Evolutionary conservation across 1,284 basidiomycete species (phyloP).

Genomic region (Ustilago vetiveriae): DNA sequence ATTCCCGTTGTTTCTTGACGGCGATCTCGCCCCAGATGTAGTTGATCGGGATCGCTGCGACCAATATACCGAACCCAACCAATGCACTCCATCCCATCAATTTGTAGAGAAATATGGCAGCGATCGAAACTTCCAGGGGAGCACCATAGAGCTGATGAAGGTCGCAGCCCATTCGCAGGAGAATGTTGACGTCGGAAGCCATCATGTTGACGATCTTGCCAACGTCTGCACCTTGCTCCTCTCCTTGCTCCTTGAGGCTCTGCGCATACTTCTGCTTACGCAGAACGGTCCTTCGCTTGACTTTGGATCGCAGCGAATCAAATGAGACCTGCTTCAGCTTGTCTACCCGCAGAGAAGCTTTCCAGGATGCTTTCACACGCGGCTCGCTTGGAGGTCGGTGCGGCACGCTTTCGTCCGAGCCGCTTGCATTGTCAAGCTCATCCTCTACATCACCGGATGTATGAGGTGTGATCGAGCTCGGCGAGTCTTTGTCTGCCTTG

Average conservation of each 20-base stretch:
- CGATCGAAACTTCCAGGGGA: slow-evolving; percentile 83
- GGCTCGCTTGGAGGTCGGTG: neutral
- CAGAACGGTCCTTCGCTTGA: neutral
- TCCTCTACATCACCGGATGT: too few relatives aligned
- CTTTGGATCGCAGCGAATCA: slow-evolving; percentile 17
- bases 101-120: slow-evolving; percentile 69
- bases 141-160: slow-evolving; percentile 72
- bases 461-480: neutral
- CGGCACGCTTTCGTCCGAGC: slow-evolving; percentile 9
- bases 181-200: slow-evolving; percentile 66
- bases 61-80: slow-evolving; percentile 81
- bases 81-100: slow-evolving; percentile 85
- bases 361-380: slow-evolving; percentile 14
- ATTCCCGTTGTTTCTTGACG: slow-evolving; percentile 78
- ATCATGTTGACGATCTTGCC: slow-evolving; percentile 71
- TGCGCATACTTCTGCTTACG: slow-evolving; percentile 7
- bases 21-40: slow-evolving; percentile 74
- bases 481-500: neutral
- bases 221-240: slow-evolving; percentile 67
- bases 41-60: slow-evolving; percentile 80
- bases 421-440: neutral
- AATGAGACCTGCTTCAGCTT: slow-evolving; percentile 22
- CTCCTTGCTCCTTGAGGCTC: slow-evolving; percentile 17
- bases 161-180: slow-evolving; percentile 69
- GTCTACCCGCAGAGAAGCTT: neutral